These are phyloP conservation scores for Discostella stelligera DNA, from an alignment of 352 stramenopile genomes.

Conservation along the genomic window DNA sequence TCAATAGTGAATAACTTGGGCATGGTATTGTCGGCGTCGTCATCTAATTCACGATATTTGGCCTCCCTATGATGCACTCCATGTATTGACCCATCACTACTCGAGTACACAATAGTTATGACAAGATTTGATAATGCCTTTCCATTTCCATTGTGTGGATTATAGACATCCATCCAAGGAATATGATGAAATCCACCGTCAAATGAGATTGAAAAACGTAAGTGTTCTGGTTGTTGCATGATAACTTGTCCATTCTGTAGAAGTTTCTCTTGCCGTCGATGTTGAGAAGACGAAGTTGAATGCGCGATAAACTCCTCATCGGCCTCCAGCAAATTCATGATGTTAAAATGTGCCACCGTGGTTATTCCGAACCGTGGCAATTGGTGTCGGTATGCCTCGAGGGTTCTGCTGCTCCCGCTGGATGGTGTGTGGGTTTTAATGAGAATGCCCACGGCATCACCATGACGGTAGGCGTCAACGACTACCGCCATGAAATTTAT, in stretches of 20 bases:
- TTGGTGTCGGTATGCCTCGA: slow-evolving; percentile 44
- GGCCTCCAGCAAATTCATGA: slow-evolving; percentile 7
- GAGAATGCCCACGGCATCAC: slow-evolving; percentile 39
- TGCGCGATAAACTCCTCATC: neutral
- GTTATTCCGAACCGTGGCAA: slow-evolving; percentile 41
- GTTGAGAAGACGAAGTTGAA: neutral
- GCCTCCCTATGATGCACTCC: slow-evolving; percentile 32
- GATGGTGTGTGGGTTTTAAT: slow-evolving; percentile 20
- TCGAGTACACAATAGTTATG: slow-evolving; percentile 39
- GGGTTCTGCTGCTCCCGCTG: neutral
- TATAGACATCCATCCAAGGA: slow-evolving; percentile 32
- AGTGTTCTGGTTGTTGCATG: neutral
- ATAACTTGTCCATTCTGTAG: neutral
- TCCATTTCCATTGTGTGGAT: neutral
- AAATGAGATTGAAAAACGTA: slow-evolving; percentile 39
- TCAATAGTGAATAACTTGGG: slow-evolving; percentile 32
- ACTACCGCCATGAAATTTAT: neutral
- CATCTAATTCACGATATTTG: neutral
- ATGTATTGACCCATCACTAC: slow-evolving; percentile 38
- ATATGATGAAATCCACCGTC: slow-evolving; percentile 48
- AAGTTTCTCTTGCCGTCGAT: neutral
- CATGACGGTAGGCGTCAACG: slow-evolving; percentile 9
- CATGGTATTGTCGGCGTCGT: neutral
- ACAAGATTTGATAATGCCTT: slow-evolving; percentile 26
- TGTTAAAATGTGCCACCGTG: slow-evolving; percentile 33